phyloP scores from a whole-genome alignment of 495 filamentous ascomycete species.

The Hypoxylon intermedium region DNA sequence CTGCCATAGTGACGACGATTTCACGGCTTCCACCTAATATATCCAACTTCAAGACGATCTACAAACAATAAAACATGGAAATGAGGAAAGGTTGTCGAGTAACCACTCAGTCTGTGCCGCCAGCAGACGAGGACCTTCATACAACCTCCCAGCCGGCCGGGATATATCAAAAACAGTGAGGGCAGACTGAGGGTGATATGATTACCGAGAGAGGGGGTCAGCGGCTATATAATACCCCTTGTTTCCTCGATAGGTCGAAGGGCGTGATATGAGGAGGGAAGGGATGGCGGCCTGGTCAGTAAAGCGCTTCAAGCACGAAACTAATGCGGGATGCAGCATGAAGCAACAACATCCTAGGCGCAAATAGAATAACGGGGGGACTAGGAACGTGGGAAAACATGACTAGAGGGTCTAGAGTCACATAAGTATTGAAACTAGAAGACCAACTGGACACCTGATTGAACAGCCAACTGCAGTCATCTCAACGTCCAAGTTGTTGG shows the following conservation, averaged over 20 bases:
- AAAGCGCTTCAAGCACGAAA: slow-evolving; percentile 27
- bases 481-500: slow-evolving; percentile 31
- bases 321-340: slow-evolving; percentile 38
- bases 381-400: slow-evolving; percentile 37
- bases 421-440: slow-evolving; percentile 46
- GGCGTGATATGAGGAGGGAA: slow-evolving; percentile 9
- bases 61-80: slow-evolving; percentile 7
- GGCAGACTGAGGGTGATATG: slow-evolving; percentile 7
- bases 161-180: slow-evolving; percentile 19
- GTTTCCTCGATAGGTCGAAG: slow-evolving; percentile 16
- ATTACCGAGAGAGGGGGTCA: slow-evolving; percentile 23
- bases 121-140: slow-evolving; percentile 26
- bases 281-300: slow-evolving; percentile 18
- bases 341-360: slow-evolving; percentile 29
- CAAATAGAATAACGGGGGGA: slow-evolving; percentile 35
- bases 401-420: slow-evolving; percentile 20
- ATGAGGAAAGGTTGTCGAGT: slow-evolving; percentile 19
- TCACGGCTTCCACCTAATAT: background rate
- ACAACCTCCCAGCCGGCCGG: slow-evolving; percentile 27
- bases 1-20: slow-evolving; percentile 27
- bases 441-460: slow-evolving; percentile 15
- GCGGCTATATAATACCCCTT: slow-evolving; percentile 38
- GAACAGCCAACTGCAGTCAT: slow-evolving; percentile 31
- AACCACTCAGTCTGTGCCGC: slow-evolving; percentile 18
- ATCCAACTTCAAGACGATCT: slow-evolving; percentile 1